phyloP scores from a whole-genome alignment of 345 rosid species.

The Pugionium dolabratum region DNA sequence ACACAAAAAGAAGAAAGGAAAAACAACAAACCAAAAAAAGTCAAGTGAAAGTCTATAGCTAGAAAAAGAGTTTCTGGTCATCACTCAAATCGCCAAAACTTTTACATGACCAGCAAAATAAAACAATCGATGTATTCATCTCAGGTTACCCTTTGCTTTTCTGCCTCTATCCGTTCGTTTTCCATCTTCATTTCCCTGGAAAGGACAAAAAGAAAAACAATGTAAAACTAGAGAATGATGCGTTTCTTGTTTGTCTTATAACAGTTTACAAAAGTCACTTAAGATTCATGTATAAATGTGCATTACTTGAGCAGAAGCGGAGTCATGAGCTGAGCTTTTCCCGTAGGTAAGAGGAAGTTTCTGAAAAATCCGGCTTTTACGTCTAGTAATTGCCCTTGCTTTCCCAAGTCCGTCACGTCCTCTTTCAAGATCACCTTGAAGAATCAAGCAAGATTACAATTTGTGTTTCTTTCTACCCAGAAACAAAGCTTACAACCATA shows the following conservation, averaged over 20 bases:
- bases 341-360: conserved; percentile 77
- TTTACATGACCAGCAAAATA: conserved; percentile 1
- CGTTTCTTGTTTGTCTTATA: neutral
- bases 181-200: conserved; percentile 79
- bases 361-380: conserved; percentile 91
- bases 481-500: neutral
- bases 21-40: conserved; percentile 4
- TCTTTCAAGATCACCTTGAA: conserved; percentile 83
- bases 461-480: neutral
- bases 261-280: no score
- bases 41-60: neutral
- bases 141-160: conserved; percentile 75
- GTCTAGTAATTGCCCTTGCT: conserved; percentile 73
- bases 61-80: neutral
- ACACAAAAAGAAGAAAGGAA: neutral
- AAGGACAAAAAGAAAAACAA: neutral
- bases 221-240: neutral
- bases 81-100: conserved; percentile 17
- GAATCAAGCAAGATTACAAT: conserved; percentile 19
- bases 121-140: conserved; percentile 7
- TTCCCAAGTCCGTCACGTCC: conserved; percentile 70
- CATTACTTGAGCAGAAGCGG: conserved; percentile 71
- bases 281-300: neutral
- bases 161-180: conserved; percentile 91
- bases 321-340: conserved; percentile 89